Evolutionary conservation across 805 yeast species (phyloP).

Genomic region (Monosporozyma aerobia): DNA sequence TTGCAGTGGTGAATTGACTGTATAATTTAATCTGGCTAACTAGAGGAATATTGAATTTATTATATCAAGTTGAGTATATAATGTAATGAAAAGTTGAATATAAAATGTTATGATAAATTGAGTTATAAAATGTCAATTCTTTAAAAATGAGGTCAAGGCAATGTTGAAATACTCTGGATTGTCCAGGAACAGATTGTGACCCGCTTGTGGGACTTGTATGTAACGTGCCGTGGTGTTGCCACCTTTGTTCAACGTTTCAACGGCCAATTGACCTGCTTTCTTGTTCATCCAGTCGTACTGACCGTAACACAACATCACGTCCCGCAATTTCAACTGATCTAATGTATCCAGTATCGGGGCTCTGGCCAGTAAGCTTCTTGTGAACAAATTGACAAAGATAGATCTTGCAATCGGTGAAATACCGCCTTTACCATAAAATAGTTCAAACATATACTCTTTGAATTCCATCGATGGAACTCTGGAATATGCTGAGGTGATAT

Average conservation of each 20-base stretch:
- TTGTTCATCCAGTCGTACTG: conserved; percentile 66
- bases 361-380: conserved; percentile 38
- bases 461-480: conserved; percentile 20
- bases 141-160: conserved; percentile 30
- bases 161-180: conserved; percentile 46
- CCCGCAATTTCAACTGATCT: conserved; percentile 24
- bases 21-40: neutral
- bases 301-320: conserved; percentile 45
- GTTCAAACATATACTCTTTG: conserved; percentile 18
- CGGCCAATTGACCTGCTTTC: conserved; percentile 36
- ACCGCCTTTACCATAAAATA: conserved; percentile 12
- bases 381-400: conserved; percentile 22
- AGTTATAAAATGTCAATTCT: neutral
- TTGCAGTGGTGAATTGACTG: neutral
- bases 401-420: conserved; percentile 9
- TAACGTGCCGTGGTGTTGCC: conserved; percentile 8
- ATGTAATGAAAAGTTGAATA: neutral
- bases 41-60: too few relatives aligned
- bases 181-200: conserved; percentile 74
- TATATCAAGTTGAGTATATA: neutral
- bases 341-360: conserved; percentile 57
- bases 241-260: conserved; percentile 7
- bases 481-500: conserved; percentile 24
- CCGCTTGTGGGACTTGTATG: conserved; percentile 37
- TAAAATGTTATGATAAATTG: neutral